Evolutionary conservation across 495 filamentous ascomycete genomes (phyloP), one percentile per base, ranked within the genome.

Genomic region (Penicillium ochrochloron): DNA sequence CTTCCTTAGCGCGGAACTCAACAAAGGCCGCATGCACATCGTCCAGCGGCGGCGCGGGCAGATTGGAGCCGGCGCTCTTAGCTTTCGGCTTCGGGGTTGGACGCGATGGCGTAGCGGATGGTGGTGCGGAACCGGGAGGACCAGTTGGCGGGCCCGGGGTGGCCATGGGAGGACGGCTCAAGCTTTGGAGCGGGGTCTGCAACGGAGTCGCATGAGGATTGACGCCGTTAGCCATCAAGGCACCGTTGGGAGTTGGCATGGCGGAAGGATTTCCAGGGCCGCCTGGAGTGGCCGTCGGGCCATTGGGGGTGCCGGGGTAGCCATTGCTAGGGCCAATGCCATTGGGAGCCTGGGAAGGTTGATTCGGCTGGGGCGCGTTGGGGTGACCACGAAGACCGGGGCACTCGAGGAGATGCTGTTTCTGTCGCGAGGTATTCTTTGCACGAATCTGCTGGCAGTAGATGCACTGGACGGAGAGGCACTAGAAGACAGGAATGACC

Each of bases 401-500:
- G 62, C 83, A 85, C 66, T 85, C 83, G 61, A 83, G 80, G 6
- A 85, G 75, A 66, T 85, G 83, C 67, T 83, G 80, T 67, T 84
- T 84, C 75, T 85, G 83, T 62, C 83, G 81, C 70, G 81, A 84
- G 56, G 83, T 85, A 59, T 85, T 85, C 73, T 85, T 85, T 68
- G 83, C 83, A 61, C 83, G 82, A 46, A 85, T 83, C 69, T 84
- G 82, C 63, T 85, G 82, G 59, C 83, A 85, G 73, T 85, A 85
- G 74, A 85, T 84, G 70, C 83, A 85, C 79, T 85, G 83, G 21
- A 84, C 83, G 59, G 82, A 85, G 61, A 85, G 82, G 71, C 83
- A 85, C 83, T 85, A 72, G 11, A 72, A 15, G 56, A 44, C 35
- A 68, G 29, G 57, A 70, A 57, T 57, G 58, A 52, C 65, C 60